Percentiles rank a stretch among this genome's conserved stretches.
phyloP scores from a whole-genome alignment of 108 stramenopile genomes.

The Cyclotella choctawhatcheeana region DNA sequence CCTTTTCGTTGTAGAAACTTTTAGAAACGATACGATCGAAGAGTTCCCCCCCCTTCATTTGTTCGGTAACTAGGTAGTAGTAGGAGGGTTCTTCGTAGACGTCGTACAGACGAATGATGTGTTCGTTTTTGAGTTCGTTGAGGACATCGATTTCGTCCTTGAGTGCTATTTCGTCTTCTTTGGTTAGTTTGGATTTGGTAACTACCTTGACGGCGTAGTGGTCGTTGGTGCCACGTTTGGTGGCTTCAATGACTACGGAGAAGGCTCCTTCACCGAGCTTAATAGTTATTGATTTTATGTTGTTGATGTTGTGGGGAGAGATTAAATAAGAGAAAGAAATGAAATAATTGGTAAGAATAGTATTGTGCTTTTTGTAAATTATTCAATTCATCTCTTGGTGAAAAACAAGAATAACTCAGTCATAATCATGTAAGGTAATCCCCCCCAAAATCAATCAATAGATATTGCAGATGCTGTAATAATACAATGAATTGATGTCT shows the following conservation, averaged over 20 bases:
- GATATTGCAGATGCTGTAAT: too few species aligned
- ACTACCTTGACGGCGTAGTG: conserved; percentile 90
- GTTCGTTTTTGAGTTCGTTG: conserved; percentile 44
- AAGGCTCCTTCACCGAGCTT: conserved; percentile 60
- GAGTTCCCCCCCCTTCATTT: conserved; percentile 67
- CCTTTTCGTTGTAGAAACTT: conserved; percentile 63
- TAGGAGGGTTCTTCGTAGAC: conserved; percentile 68
- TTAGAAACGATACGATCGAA: conserved; percentile 77
- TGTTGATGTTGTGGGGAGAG: not conserved
- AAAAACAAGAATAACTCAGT: too few species aligned
- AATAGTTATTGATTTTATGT: too few species aligned
- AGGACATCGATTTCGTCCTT: conserved; percentile 64
- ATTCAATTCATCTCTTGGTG: too few species aligned
- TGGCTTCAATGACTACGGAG: conserved; percentile 51
- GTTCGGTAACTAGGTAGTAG: conserved; percentile 76
- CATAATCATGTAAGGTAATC: too few species aligned
- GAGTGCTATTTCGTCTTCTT: conserved; percentile 82
- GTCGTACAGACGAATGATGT: conserved; percentile 64
- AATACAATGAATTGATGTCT: too few species aligned
- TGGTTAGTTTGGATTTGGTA: conserved; percentile 78
- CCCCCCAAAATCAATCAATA: too few species aligned
- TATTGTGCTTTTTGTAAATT: not conserved
- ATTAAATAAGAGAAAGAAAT: not conserved
- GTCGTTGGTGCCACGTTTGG: conserved; percentile 47
- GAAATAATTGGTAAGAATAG: not conserved